These are phyloP conservation scores for Parathielavia appendiculata DNA, from an alignment of 495 filamentous ascomycete species.

Conservation along the genomic window DNA sequence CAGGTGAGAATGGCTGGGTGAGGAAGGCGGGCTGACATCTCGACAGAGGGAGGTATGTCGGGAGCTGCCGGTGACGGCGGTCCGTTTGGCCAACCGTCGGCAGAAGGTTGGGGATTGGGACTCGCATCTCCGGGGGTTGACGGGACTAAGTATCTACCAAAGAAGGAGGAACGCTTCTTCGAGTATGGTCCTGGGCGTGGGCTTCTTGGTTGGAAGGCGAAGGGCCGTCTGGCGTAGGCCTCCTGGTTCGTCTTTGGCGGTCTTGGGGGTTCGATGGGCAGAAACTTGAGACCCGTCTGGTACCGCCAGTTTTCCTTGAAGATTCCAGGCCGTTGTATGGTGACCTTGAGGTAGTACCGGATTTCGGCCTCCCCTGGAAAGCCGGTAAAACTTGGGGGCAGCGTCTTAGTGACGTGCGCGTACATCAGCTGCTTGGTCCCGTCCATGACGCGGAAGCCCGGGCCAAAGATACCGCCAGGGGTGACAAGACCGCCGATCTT, in stretches of 20 bases:
- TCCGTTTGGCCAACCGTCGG: not conserved
- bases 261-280: conserved; percentile 87
- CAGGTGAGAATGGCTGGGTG: conserved; percentile 87
- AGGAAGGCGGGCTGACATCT: conserved; percentile 77
- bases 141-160: conserved; percentile 30
- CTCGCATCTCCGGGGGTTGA: not conserved
- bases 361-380: conserved; percentile 83
- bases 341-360: conserved; percentile 88
- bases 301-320: conserved; percentile 80
- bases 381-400: conserved; percentile 80
- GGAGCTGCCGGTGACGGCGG: conserved; percentile 5
- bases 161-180: conserved; percentile 52
- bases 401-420: conserved; percentile 73
- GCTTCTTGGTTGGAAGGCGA: conserved; percentile 57
- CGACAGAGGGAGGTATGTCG: conserved; percentile 38
- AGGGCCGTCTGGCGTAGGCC: conserved; percentile 74
- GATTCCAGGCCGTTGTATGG: conserved; percentile 72
- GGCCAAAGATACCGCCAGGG: conserved; percentile 36
- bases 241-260: conserved; percentile 63
- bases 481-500: conserved; percentile 40
- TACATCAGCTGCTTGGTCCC: conserved; percentile 48
- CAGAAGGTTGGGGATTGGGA: not conserved
- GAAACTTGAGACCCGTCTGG: conserved; percentile 63
- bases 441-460: conserved; percentile 49
- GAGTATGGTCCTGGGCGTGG: conserved; percentile 19